Percentiles rank a stretch among this genome's conserved stretches.
phyloP scores from a whole-genome alignment of 108 stramenopile species.

The Bacterosira constricta region DNA sequence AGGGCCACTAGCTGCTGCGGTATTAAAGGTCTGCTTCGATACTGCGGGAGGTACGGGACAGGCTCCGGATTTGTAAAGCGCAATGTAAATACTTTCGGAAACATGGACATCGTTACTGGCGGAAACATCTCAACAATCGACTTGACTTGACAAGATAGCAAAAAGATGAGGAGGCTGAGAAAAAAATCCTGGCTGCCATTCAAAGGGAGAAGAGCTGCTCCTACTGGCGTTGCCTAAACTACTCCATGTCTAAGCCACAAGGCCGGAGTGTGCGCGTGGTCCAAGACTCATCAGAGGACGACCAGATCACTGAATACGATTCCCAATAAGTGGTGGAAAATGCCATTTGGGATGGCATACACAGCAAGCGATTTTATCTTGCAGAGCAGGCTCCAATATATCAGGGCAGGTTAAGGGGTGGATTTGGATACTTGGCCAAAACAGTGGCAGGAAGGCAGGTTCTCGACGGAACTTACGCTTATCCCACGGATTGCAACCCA shows the following conservation, averaged over 20 bases:
- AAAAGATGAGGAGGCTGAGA: not conserved
- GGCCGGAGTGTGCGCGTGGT: not conserved
- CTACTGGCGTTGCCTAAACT: conserved; percentile 8
- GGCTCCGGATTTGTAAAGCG: conserved; percentile 4
- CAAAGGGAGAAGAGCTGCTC: not conserved
- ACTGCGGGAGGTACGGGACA: not conserved
- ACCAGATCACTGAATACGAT: not conserved
- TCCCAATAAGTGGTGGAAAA: not conserved
- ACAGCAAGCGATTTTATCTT: too few relatives aligned
- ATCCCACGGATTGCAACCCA: not conserved
- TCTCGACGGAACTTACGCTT: not conserved
- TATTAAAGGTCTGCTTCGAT: not conserved
- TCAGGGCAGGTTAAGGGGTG: not conserved
- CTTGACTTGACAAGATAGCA: not conserved
- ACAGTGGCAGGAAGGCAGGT: not conserved
- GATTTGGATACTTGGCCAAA: not conserved
- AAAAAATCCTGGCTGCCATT: conserved; percentile 1
- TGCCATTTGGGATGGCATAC: too few relatives aligned
- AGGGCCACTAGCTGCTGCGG: not conserved
- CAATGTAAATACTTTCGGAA: conserved; percentile 3
- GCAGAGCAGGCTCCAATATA: not conserved
- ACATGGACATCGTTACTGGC: conserved; percentile 3
- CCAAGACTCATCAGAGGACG: not conserved
- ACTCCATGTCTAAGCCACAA: not conserved
- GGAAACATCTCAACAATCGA: not conserved